These are phyloP conservation scores for Globisporangium camurandrum DNA, from an alignment of 352 stramenopile species.

Conservation along the genomic window DNA sequence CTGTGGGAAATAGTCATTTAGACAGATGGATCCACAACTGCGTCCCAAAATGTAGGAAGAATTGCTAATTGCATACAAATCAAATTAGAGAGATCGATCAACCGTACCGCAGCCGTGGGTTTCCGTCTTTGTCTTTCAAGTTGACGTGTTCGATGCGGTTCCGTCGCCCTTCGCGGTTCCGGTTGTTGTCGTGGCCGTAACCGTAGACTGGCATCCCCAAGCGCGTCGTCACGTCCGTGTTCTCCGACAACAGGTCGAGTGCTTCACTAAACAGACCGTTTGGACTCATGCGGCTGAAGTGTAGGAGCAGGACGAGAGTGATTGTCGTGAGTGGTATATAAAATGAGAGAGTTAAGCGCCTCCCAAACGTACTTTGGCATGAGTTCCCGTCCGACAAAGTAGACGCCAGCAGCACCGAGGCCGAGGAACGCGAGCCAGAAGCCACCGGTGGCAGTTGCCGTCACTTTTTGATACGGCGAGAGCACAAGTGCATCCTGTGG, in stretches of 20 bases:
- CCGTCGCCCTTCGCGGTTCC: constrained; percentile 88
- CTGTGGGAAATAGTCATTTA: constrained; percentile 19
- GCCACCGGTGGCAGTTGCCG: constrained; percentile 77
- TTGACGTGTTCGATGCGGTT: constrained; percentile 95
- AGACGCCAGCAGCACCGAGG: constrained; percentile 83
- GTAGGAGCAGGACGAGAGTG: background rate
- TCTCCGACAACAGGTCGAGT: constrained; percentile 64
- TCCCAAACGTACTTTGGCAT: constrained; percentile 86
- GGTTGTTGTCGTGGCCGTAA: constrained; percentile 91
- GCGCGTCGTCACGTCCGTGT: constrained; percentile 63
- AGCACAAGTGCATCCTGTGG: constrained; percentile 81
- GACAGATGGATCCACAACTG: background rate
- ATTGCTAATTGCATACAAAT: background rate
- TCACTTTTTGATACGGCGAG: constrained; percentile 92
- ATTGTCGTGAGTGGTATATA: background rate
- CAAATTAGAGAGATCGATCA: background rate
- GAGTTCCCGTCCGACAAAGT: constrained; percentile 90
- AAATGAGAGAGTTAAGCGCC: background rate
- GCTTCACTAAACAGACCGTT: constrained; percentile 79
- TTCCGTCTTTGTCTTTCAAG: constrained; percentile 85
- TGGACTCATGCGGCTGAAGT: constrained; percentile 73
- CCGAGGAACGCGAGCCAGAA: constrained; percentile 85
- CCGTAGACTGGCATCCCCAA: constrained; percentile 88
- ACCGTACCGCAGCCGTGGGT: constrained; percentile 54
- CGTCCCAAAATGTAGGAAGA: no score